Evolutionary conservation across 768 basidiomycete species (phyloP).

Genomic region (Xerocomellus chrysenteron): DNA sequence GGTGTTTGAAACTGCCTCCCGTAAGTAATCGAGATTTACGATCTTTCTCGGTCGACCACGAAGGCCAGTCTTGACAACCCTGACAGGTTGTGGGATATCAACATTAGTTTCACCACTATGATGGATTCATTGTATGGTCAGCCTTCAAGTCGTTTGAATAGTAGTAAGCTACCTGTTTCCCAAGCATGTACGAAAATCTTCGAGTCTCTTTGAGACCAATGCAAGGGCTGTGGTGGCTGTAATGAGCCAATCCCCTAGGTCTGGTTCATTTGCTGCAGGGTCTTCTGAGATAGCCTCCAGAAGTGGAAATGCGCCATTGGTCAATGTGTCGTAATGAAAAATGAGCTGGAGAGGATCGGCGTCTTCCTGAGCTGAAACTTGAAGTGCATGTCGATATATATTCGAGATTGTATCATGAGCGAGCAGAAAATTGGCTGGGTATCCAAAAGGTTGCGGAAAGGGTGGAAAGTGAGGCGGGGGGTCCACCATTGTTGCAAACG

Average conservation of each 20-base stretch:
- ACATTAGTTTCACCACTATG: not conserved
- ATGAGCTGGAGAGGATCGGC: not conserved
- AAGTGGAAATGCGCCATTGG: not conserved
- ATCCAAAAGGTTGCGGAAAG: not conserved
- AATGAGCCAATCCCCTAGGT: too few species aligned
- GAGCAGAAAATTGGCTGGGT: not conserved
- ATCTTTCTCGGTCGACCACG: not conserved
- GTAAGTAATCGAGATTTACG: not conserved
- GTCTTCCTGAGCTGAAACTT: not conserved
- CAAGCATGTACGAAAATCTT: too few species aligned
- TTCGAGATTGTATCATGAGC: not conserved
- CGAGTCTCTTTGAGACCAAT: too few species aligned
- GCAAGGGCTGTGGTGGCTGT: too few species aligned
- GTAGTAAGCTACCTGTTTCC: too few species aligned
- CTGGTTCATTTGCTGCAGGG: too few species aligned
- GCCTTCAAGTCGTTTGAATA: too few species aligned
- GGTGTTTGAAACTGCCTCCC: not conserved
- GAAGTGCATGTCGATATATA: not conserved
- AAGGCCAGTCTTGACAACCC: not conserved
- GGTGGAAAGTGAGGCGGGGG: not conserved
- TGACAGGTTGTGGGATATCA: not conserved
- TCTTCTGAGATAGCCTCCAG: not conserved
- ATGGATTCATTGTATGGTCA: too few species aligned
- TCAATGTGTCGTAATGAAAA: not conserved
- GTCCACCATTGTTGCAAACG: not conserved